Conservation (phyloP, 495 filamentous ascomycete genomes). For the Amphirosellinia nigrospora region DNA sequence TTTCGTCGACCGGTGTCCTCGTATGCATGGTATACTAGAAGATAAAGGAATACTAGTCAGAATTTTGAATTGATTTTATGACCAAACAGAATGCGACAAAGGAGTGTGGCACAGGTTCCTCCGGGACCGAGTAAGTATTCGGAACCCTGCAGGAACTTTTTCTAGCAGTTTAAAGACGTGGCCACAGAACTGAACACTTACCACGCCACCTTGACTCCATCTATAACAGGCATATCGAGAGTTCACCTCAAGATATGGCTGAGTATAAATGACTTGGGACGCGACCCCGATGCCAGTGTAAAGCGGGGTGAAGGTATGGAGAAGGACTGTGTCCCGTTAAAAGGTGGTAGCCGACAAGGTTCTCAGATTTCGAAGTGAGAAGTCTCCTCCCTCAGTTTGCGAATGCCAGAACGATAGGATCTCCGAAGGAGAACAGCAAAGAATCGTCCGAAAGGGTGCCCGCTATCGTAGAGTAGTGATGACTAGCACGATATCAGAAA, state of each 20-base stretch:
- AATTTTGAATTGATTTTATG: slow-evolving; percentile 17
- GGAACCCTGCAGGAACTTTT: not conserved
- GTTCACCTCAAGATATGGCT: slow-evolving; percentile 8
- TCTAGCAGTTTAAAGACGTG: not conserved
- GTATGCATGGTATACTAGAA: slow-evolving; percentile 78
- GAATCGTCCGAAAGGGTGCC: not conserved
- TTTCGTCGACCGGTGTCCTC: slow-evolving; percentile 84
- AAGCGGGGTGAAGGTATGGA: slow-evolving; percentile 16
- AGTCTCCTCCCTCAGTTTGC: not conserved
- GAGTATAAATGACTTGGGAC: not conserved
- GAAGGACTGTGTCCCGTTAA: not conserved
- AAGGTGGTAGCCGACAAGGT: not conserved
- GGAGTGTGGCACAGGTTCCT: not conserved
- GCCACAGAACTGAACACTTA: slow-evolving; percentile 39
- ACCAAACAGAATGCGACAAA: slow-evolving; percentile 27
- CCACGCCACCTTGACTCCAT: slow-evolving; percentile 66
- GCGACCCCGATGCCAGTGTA: slow-evolving; percentile 21
- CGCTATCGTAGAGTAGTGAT: not conserved
- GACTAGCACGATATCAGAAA: not conserved
- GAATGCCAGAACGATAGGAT: not conserved
- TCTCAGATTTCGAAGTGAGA: slow-evolving; percentile 6
- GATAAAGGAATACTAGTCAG: slow-evolving; percentile 31
- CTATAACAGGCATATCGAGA: slow-evolving; percentile 59
- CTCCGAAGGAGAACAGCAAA: not conserved
- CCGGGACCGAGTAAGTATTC: not conserved